These are phyloP conservation scores for Mallotus repandus DNA, from an alignment of 441 rosid species.

Conservation along the genomic window DNA sequence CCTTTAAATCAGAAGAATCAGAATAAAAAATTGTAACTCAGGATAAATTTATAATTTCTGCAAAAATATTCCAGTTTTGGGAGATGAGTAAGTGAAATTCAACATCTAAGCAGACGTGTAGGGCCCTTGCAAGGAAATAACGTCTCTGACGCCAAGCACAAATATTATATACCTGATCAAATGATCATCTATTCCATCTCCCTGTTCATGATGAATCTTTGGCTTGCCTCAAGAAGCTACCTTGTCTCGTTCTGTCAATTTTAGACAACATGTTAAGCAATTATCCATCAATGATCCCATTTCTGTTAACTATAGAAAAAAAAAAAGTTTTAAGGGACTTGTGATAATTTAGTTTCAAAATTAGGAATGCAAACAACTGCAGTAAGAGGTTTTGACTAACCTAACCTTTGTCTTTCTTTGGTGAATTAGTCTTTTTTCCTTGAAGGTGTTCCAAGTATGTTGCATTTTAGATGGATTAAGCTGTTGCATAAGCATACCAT, in stretches of 20 bases:
- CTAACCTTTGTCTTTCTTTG: background rate
- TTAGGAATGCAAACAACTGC: background rate
- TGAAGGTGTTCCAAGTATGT: background rate
- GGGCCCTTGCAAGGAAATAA: too few relatives aligned
- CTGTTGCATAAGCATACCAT: background rate
- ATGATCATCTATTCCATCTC: too few relatives aligned
- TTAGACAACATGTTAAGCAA: background rate
- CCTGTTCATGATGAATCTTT: background rate
- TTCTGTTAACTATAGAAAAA: background rate
- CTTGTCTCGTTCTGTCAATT: background rate
- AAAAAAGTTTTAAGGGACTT: background rate
- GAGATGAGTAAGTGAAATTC: too few relatives aligned
- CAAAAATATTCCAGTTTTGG: too few relatives aligned
- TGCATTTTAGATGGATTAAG: background rate
- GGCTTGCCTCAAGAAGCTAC: background rate
- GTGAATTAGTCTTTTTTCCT: background rate
- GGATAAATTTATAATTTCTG: too few relatives aligned
- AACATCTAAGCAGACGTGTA: too few relatives aligned
- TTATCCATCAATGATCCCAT: background rate
- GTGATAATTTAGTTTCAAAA: too few relatives aligned
- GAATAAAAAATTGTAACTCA: too few relatives aligned
- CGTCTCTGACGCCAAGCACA: too few relatives aligned
- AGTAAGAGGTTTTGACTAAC: background rate
- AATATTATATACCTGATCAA: too few relatives aligned
- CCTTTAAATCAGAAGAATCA: too few relatives aligned